Evolutionary conservation across 306 rosid species (phyloP), one percentile per base, ranked within the genome.

Genomic region (Hylodesmum podocarpum): DNA sequence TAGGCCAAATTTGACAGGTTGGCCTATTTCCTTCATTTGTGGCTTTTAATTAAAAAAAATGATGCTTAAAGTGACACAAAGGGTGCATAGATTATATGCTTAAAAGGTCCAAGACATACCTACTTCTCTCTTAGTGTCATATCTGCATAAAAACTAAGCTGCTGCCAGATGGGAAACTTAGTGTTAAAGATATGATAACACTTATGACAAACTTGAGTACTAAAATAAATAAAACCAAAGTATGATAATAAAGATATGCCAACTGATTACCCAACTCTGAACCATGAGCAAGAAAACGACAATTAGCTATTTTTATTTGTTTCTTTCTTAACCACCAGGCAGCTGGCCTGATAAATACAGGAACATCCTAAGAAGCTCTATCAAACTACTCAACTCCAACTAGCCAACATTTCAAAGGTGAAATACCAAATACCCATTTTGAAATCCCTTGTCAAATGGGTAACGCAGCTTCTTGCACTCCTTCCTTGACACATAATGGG

Each of bases 401-500:
- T 62, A 21, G 7, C 78, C 8, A 59, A 51, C 53, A 50, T 36
- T 25, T 33, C 49, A 25, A 28, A 55, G 61, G 18, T 44, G 5
- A 29, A 55, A 21, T 47, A 3, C 12, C 53, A 25, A 33, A 21
- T 33, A 33, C 21, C 25, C 8, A 16, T 63, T 70, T 36, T 13
- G 9, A 29, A n/a, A 59, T 12, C 70, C 58, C 27, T 70, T 39
- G 14, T 22, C 65, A 77, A 49, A 89, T 94, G 97, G 98, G 98
- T 4, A 94, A 91, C 27, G 91, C 85, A 19, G 85, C 88, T 53
- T 94, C 93, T 29, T 90, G 97, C 54, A 87, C 89, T 44, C 96
- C 97, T 66, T 83, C 93, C 57, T 72, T 84, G 34, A 68, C 63
- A 50, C 54, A 86, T 44, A 84, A 61, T 67, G 87, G 87, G 47